A percentile compares a stretch with the other conserved stretches of the same genome.
phyloP scores from a whole-genome alignment of 2,329 filamentous ascomycete genomes.

The Aspergillus ustus region DNA sequence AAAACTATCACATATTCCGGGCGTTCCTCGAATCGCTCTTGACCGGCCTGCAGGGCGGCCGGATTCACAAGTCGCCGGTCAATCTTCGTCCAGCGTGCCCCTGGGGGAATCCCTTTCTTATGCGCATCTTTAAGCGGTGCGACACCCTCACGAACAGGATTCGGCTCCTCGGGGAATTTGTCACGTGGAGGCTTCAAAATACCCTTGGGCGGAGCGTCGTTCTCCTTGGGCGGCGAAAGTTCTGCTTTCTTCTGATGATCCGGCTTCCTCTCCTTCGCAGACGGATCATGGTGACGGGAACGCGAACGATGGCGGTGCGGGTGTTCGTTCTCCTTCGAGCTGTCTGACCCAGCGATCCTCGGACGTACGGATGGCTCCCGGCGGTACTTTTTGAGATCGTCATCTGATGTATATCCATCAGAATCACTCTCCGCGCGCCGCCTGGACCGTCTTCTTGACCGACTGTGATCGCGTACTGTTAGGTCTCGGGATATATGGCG shows the following conservation, averaged over 20 bases:
- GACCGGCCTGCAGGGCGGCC: conserved; percentile 80
- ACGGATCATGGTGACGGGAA: conserved; percentile 28
- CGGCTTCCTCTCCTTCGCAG: conserved; percentile 25
- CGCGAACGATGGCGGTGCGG: conserved; percentile 30
- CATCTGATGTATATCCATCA: conserved; percentile 38
- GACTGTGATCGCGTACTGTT: conserved; percentile 25
- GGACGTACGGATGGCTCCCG: conserved; percentile 34
- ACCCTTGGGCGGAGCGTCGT: conserved; percentile 72
- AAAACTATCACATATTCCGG: conserved; percentile 93
- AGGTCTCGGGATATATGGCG: conserved; percentile 31
- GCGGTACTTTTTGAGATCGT: conserved; percentile 37
- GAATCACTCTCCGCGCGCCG: conserved; percentile 32
- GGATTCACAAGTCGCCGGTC: conserved; percentile 87
- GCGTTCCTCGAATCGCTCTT: conserved; percentile 90
- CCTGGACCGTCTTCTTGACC: conserved; percentile 30
- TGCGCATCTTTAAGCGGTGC: conserved; percentile 90
- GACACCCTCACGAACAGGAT: conserved; percentile 84
- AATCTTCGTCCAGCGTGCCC: conserved; percentile 92
- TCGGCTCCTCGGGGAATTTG: conserved; percentile 84
- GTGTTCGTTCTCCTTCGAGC: conserved; percentile 30
- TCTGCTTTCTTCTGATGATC: conserved; percentile 34
- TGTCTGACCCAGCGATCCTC: conserved; percentile 32
- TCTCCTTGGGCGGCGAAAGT: conserved; percentile 51
- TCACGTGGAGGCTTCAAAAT: conserved; percentile 83
- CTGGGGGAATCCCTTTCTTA: conserved; percentile 71